phyloP scores from a whole-genome alignment of 2,329 filamentous ascomycete genomes.

The Xylaria sp. region DNA sequence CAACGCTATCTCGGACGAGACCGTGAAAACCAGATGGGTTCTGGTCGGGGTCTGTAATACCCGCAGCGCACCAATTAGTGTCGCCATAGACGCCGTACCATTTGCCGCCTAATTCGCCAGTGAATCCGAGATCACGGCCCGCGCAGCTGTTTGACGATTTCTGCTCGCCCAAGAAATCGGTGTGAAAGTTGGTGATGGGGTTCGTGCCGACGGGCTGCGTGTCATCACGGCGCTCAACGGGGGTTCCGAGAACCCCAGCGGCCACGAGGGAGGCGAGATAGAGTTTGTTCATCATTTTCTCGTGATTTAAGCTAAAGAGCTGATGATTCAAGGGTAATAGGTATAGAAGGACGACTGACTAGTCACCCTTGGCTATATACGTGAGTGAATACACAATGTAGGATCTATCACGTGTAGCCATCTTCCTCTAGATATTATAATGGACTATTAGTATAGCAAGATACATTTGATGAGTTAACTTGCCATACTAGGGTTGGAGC shows the following conservation, averaged over 20 bases:
- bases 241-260: background rate
- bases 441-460: background rate
- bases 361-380: background rate
- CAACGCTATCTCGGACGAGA: background rate
- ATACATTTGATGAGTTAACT: background rate
- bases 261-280: background rate
- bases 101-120: conserved; percentile 49
- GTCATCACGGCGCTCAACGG: conserved; percentile 46
- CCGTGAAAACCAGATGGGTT: background rate
- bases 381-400: background rate
- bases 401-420: too few relatives aligned
- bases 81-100: conserved; percentile 55
- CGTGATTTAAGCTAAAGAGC: background rate
- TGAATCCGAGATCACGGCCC: conserved; percentile 52
- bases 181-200: conserved; percentile 44
- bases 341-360: background rate
- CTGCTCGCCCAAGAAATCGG: conserved; percentile 51
- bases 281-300: background rate
- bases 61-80: conserved; percentile 45
- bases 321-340: background rate
- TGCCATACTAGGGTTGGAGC: background rate
- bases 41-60: background rate
- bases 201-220: conserved; percentile 52
- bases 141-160: conserved; percentile 51
- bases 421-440: background rate